Base-by-base conservation (phyloP, 345 rosid species). In the Eucalyptus leucophloia region DNA sequence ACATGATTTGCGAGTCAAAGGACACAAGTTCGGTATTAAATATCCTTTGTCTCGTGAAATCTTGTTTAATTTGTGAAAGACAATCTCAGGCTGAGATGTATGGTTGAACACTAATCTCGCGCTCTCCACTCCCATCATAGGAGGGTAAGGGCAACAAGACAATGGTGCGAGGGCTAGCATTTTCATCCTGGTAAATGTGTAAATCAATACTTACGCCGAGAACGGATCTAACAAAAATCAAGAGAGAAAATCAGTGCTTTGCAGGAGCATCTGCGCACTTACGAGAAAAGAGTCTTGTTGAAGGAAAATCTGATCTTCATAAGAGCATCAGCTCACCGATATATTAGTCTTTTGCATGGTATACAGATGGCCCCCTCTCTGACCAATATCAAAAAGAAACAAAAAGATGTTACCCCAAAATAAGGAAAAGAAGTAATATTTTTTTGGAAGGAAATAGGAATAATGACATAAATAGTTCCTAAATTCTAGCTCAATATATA, bases 31-130 rank as follows among this genome's bases (percentile, higher is more conserved):
- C 12, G 8, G 32, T 60, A 60, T 60, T 1, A 12, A 60, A 2
- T 60, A 60, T 28, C 32, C 4, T 60, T 28, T 28, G 69, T 60
- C 69, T 28, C 16, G 3, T 0, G 69, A 28, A 60, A 60, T 60
- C 8, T 60, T 60, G 32, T 60, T 60, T 60, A 60, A 30, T 26
- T 4, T 60, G 32, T 28, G 67, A 60, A 58, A 26, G 32, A 28
- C 16, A n/a, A 0, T 7, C 21, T 65, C 2, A 2, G 1, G 19
- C 1, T 15, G 3, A 65, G 77, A n/a, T 7, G 40, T n/a, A 32
- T 65, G 40, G 19, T n/a, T 15, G 77, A 1, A 15, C 6, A 2
- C 11, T 15, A 16, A 34, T n/a, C 21, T 65, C 3, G 4, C 2
- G 40, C 40, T 67, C 40, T 67, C 34, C 19, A 2, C 37, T 7